Evolutionary conservation across 2,329 filamentous ascomycete species (phyloP).

Genomic region (Fusarium scirpi): DNA sequence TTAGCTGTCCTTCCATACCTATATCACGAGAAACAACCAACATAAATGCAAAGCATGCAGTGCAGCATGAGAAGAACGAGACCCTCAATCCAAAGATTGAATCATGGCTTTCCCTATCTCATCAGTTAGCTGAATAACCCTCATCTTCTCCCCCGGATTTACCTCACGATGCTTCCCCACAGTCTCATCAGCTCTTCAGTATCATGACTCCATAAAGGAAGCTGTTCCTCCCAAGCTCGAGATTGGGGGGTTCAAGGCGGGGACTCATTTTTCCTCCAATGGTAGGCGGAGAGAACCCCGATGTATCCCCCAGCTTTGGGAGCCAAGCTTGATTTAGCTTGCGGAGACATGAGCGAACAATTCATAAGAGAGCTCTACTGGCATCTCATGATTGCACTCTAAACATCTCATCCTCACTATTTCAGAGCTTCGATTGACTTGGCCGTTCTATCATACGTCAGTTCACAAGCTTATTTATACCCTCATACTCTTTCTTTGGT

Average conservation of each 20-base stretch:
- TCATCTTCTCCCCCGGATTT: constrained; percentile 8
- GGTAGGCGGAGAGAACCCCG: constrained; percentile 44
- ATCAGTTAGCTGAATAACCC: not conserved
- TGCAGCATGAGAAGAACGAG: not conserved
- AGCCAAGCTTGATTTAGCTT: constrained; percentile 4
- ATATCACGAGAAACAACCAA: constrained; percentile 1
- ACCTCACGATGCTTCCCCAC: constrained; percentile 11
- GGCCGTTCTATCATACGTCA: not conserved
- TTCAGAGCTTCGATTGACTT: not conserved
- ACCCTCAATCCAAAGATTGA: not conserved
- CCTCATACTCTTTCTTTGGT: constrained; percentile 10
- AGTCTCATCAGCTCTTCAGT: constrained; percentile 24
- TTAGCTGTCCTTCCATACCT: not conserved
- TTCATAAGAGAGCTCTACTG: constrained; percentile 37
- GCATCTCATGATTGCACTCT: constrained; percentile 19
- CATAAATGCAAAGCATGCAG: not conserved
- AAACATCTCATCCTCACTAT: not conserved
- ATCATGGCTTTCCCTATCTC: not conserved
- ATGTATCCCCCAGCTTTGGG: constrained; percentile 21
- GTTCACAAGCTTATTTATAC: not conserved
- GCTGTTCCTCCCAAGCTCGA: constrained; percentile 14
- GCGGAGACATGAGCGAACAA: constrained; percentile 42
- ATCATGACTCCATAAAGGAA: constrained; percentile 38
- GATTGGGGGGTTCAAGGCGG: constrained; percentile 42
- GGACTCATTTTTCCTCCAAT: constrained; percentile 48